Evolutionary conservation across 2,329 filamentous ascomycete genomes (phyloP).

Genomic region (Alternaria solani): DNA sequence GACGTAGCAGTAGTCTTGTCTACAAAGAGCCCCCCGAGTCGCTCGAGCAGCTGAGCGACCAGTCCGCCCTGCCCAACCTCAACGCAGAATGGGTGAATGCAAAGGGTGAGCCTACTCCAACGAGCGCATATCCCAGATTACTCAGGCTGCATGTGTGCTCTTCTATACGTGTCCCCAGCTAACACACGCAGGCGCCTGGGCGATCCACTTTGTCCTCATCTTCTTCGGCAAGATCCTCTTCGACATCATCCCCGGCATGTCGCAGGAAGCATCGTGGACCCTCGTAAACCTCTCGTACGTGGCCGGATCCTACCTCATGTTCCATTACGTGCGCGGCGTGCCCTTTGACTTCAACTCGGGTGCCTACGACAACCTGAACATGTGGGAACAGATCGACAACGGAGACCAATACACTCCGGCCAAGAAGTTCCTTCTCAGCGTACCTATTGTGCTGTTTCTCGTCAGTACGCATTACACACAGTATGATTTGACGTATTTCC

Average conservation of each 20-base stretch:
- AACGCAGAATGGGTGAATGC: constrained; percentile 99
- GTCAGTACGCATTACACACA: constrained; percentile 99
- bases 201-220: constrained; percentile 95
- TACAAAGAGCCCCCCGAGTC: constrained; percentile 97
- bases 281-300: constrained; percentile 99
- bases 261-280: constrained; percentile 98
- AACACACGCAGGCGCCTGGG: constrained; percentile 81
- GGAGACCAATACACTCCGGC: constrained; percentile 98
- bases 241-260: constrained; percentile 94
- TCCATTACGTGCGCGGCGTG: constrained; percentile 96
- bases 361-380: constrained; percentile 98
- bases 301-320: constrained; percentile 99
- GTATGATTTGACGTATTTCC: constrained; percentile 96
- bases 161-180: constrained; percentile 9
- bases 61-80: constrained; percentile 90
- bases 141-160: neutral
- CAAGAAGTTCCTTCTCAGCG: constrained; percentile 96
- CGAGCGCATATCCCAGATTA: neutral
- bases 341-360: constrained; percentile 99
- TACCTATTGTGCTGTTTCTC: constrained; percentile 92
- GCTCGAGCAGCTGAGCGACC: constrained; percentile 96
- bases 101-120: constrained; percentile 72
- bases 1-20: constrained; percentile 97
- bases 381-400: constrained; percentile 99
- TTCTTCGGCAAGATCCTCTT: constrained; percentile 92